These are phyloP conservation scores for Geranium rotundifolium DNA, from an alignment of 345 rosid genomes.

Conservation along the genomic window DNA sequence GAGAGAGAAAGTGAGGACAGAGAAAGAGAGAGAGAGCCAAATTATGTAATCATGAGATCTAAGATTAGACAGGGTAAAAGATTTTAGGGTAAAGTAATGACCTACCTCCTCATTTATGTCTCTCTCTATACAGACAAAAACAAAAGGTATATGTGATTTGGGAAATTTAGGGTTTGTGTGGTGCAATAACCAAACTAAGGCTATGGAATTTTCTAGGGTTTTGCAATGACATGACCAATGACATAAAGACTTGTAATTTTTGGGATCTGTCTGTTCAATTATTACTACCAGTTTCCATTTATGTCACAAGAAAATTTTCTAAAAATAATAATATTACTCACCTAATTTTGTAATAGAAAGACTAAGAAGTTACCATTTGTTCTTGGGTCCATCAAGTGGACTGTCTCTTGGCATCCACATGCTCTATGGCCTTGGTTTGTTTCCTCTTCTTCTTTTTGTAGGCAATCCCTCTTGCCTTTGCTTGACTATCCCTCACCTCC, in stretches of 20 bases:
- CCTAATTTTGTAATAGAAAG: too few species aligned
- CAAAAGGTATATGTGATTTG: neutral
- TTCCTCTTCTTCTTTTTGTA: constrained; percentile 65
- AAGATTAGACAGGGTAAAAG: neutral
- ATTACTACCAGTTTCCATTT: neutral
- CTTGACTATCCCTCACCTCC: constrained; percentile 72
- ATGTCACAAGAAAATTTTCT: neutral
- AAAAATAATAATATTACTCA: too few species aligned
- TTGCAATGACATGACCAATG: neutral
- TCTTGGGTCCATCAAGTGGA: constrained; percentile 4
- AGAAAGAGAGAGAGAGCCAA: too few species aligned
- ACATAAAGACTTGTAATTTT: neutral
- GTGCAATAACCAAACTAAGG: neutral
- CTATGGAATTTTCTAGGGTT: neutral
- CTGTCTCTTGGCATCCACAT: constrained; percentile 21
- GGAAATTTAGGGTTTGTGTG: neutral
- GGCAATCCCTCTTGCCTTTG: constrained; percentile 73
- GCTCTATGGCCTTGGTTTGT: constrained; percentile 26
- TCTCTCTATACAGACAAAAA: neutral
- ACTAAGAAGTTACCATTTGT: constrained; percentile 18
- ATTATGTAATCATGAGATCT: neutral
- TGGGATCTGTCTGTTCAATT: neutral
- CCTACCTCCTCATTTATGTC: neutral
- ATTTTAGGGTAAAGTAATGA: neutral
- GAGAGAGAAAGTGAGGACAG: neutral